Base-by-base conservation (phyloP, 73 alveolate genomes). In the Halteria grandinella region DNA sequence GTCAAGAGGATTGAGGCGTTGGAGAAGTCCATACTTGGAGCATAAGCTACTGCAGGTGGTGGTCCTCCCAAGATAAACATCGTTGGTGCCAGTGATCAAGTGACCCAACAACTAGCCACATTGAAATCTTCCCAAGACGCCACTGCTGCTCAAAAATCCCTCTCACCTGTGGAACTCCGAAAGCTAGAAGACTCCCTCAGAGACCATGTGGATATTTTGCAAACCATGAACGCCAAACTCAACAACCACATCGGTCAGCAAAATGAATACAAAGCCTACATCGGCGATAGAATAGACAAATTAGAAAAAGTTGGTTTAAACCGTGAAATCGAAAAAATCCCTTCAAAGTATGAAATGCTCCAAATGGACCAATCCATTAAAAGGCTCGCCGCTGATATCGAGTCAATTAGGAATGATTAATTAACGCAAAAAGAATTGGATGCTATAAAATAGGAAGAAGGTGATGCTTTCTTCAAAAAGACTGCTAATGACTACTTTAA, bases 391-490 rank as follows among this genome's bases (percentile, higher is more conserved):
- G 47, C 18, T 24, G 80, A 70, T 45, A 28, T 49, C 15, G 83
- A 49, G 48, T 44, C 58, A 15, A 33, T 70, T 10, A 70, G 71
- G 20, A 49, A 70, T 25, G 83, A 49, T n/a, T 33, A 70, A 32
- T 17, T 49, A 6, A 53, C 83, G 4, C 25, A 49, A 17, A 70
- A 70, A 25, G 83, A 70, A 33, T 41, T 48, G 21, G 83, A 49
- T 5, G 37, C 36, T 33, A 25, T 48, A 3, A 31, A 70, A 40
- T 18, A 27, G 10, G 31, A 50, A 15, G 83, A 70, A 32, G 36
- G 32, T 2, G 83, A 70, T 49, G 41, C 72, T 1, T 70, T 70
- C 28, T 45, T 70, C 45, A 70, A 70, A 58, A 70, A 70, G 32
- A 49, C 71, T 3, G 71, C 72, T 21, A 45, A 48, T 70, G 83